Evolutionary conservation across 192 early-diverging fungal genomes (phyloP).

Genomic region (Entrophospora sp.): DNA sequence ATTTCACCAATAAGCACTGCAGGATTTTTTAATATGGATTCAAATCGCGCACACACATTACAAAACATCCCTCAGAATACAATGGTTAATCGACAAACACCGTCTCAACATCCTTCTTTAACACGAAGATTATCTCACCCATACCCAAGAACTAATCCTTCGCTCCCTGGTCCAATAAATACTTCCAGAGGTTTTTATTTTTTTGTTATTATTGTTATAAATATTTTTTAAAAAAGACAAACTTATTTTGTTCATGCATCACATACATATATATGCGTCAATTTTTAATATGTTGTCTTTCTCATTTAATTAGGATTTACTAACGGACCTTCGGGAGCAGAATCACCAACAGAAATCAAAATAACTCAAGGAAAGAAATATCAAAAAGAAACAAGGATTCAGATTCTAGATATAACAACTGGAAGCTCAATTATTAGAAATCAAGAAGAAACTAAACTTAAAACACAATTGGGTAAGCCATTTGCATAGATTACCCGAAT

Average conservation of each 20-base stretch:
- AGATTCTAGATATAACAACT: slow-evolving; percentile 17
- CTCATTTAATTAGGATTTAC: not conserved
- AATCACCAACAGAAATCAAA: not conserved
- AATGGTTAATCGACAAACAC: not conserved
- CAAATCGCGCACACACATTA: too few relatives aligned
- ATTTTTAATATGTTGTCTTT: too few relatives aligned
- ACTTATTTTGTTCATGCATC: not conserved
- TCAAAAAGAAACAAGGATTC: slow-evolving; percentile 16
- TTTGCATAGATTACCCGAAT: not conserved
- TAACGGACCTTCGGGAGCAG: not conserved
- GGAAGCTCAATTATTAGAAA: slow-evolving; percentile 9
- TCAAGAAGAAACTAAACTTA: slow-evolving; percentile 10
- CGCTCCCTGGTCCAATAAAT: not conserved
- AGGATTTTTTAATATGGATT: not conserved
- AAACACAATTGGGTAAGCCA: slow-evolving; percentile 17
- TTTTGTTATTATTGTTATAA: not conserved
- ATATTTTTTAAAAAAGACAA: not conserved
- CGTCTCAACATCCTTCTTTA: not conserved
- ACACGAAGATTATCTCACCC: not conserved
- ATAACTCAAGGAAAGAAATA: slow-evolving; percentile 19
- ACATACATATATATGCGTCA: too few relatives aligned
- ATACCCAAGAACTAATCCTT: not conserved
- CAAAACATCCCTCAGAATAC: not conserved
- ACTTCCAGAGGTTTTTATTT: not conserved
- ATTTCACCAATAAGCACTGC: not conserved